Evolutionary conservation across 2,329 filamentous ascomycete species (phyloP).

Genomic region (Helicocarpus griseus): DNA sequence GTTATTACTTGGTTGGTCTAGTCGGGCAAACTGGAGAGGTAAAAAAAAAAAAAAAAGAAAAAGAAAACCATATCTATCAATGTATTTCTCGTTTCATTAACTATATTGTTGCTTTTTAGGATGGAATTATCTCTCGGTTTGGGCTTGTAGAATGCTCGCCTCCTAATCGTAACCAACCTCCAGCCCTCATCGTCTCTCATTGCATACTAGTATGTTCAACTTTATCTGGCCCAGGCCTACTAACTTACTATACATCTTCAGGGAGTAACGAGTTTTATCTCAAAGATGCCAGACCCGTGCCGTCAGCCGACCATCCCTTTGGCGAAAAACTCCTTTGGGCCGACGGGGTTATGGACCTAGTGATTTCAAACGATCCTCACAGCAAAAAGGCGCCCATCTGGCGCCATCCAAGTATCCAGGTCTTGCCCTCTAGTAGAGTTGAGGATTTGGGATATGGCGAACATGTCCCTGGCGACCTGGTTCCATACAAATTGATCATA

Average conservation of each 20-base stretch:
- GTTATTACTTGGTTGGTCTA: slow-evolving; percentile 1
- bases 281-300: background rate
- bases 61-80: too few relatives aligned
- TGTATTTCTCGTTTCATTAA: too few relatives aligned
- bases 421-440: background rate
- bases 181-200: background rate
- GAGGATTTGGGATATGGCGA: background rate
- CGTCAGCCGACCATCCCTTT: background rate
- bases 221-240: too few relatives aligned
- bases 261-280: background rate
- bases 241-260: too few relatives aligned
- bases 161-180: background rate
- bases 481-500: background rate
- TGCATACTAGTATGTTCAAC: too few relatives aligned
- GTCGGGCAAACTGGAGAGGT: slow-evolving; percentile 1
- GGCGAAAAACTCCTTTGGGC: background rate
- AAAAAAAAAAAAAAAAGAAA: too few relatives aligned
- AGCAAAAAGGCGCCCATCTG: background rate
- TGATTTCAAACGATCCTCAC: background rate
- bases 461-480: slow-evolving; percentile 1
- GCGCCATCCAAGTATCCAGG: background rate
- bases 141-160: background rate
- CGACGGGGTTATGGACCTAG: background rate
- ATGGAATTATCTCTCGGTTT: slow-evolving; percentile 5
- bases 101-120: background rate